Evolutionary conservation across 176 grass and related monocot species (phyloP).

Genomic region (Triticum timopheevii): DNA sequence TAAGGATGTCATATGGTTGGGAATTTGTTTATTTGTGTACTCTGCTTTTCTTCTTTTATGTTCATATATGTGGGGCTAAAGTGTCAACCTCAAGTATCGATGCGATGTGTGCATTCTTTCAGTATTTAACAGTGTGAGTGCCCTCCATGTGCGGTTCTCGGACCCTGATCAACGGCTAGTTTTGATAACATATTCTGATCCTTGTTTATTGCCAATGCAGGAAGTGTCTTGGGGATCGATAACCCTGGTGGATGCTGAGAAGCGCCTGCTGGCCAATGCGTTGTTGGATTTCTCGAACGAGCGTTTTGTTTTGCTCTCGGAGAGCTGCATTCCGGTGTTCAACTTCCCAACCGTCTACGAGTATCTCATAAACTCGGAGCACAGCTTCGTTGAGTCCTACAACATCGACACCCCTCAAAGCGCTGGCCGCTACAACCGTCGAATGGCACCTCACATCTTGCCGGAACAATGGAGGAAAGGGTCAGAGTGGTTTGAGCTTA

Average conservation of each 20-base stretch:
- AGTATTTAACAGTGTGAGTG: neutral
- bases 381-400: conserved; percentile 76
- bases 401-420: conserved; percentile 58
- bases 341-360: conserved; percentile 78
- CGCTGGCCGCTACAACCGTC: conserved; percentile 69
- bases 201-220: conserved; percentile 37
- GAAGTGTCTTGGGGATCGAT: conserved; percentile 90
- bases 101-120: neutral
- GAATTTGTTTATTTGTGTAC: neutral
- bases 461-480: conserved; percentile 66
- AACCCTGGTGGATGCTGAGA: conserved; percentile 81
- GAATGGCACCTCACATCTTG: conserved; percentile 80
- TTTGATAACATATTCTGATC: neutral
- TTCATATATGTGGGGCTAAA: neutral
- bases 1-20: neutral
- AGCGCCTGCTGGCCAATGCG: conserved; percentile 78
- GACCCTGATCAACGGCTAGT: neutral
- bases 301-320: conserved; percentile 72
- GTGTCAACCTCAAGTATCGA: neutral
- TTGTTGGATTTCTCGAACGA: conserved; percentile 81
- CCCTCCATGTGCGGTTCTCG: neutral
- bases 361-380: conserved; percentile 66
- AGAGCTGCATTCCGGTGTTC: conserved; percentile 77
- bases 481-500: conserved; percentile 85
- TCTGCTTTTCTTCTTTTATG: neutral